Percentiles rank a stretch among this genome's conserved stretches.
phyloP scores from a whole-genome alignment of 306 rosid genomes.

The Acacia confusa region DNA sequence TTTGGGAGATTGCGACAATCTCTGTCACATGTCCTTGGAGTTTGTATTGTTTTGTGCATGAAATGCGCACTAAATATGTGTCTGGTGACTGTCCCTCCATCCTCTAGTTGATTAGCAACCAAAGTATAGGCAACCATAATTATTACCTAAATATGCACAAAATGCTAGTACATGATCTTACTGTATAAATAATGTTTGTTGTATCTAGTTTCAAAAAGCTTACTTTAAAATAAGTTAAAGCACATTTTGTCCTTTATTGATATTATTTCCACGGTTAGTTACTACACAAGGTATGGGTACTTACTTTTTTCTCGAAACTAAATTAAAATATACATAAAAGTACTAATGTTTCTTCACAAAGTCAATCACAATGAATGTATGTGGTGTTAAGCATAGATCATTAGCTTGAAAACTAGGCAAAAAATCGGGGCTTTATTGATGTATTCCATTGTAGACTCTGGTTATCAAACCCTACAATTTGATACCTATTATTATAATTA shows the following conservation, averaged over 20 bases:
- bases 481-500: not conserved
- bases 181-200: not conserved
- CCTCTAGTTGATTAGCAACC: too few species aligned
- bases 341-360: slow-evolving; percentile 22
- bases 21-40: too few species aligned
- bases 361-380: slow-evolving; percentile 45
- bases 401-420: slow-evolving; percentile 26
- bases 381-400: slow-evolving; percentile 29
- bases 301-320: slow-evolving; percentile 24
- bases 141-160: too few species aligned
- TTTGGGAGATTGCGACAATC: too few species aligned
- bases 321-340: slow-evolving; percentile 15
- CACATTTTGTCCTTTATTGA: slow-evolving; percentile 64
- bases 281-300: slow-evolving; percentile 29
- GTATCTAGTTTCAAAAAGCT: slow-evolving; percentile 37
- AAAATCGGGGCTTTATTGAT: slow-evolving; percentile 6
- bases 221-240: slow-evolving; percentile 41
- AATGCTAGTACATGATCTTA: not conserved
- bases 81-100: too few species aligned
- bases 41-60: too few species aligned
- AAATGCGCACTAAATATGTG: too few species aligned
- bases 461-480: not conserved
- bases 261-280: slow-evolving; percentile 35
- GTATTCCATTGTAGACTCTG: not conserved
- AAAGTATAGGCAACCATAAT: too few species aligned